A percentile compares a stretch with the other conserved stretches of the same genome.
Conservation (phyloP, 495 filamentous ascomycete species). For the Usnea hakonensis region DNA sequence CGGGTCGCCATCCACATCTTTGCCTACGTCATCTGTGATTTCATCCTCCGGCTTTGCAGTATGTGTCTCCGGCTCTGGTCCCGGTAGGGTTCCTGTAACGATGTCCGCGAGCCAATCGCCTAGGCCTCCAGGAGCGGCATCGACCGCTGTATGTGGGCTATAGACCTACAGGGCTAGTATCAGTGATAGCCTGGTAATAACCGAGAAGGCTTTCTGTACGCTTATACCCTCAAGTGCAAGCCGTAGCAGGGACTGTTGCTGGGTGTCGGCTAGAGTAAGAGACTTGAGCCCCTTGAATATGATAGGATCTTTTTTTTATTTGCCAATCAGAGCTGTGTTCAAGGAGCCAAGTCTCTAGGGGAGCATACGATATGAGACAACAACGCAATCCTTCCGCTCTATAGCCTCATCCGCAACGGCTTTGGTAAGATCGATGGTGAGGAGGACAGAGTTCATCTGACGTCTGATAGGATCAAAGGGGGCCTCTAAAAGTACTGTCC, state of each 20-base stretch:
- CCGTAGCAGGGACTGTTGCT: conserved; percentile 75
- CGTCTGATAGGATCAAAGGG: conserved; percentile 51
- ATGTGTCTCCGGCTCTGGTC: conserved; percentile 25
- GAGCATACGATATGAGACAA: conserved; percentile 79
- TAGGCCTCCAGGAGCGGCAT: conserved; percentile 77
- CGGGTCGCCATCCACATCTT: conserved; percentile 10
- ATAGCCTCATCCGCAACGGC: conserved; percentile 92
- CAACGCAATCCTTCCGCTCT: conserved; percentile 58
- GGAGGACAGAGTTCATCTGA: conserved; percentile 67
- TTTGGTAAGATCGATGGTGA: conserved; percentile 86
- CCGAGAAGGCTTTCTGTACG: conserved; percentile 28
- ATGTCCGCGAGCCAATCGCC: conserved; percentile 95
- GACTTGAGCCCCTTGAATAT: conserved; percentile 90
- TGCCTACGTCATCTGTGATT: background rate
- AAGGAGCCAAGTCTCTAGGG: background rate
- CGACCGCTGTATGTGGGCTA: conserved; percentile 88
- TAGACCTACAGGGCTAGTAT: conserved; percentile 50
- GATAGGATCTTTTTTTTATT: conserved; percentile 63
- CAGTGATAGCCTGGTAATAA: background rate
- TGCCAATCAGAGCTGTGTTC: background rate
- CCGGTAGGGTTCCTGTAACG: conserved; percentile 47
- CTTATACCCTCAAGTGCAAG: conserved; percentile 85
- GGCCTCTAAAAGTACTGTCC: conserved; percentile 66
- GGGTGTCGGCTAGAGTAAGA: conserved; percentile 72
- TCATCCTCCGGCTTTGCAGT: conserved; percentile 17